These are phyloP conservation scores for Neoascochyta sp. DNA, from an alignment of 2,329 filamentous ascomycete species.

Conservation along the genomic window DNA sequence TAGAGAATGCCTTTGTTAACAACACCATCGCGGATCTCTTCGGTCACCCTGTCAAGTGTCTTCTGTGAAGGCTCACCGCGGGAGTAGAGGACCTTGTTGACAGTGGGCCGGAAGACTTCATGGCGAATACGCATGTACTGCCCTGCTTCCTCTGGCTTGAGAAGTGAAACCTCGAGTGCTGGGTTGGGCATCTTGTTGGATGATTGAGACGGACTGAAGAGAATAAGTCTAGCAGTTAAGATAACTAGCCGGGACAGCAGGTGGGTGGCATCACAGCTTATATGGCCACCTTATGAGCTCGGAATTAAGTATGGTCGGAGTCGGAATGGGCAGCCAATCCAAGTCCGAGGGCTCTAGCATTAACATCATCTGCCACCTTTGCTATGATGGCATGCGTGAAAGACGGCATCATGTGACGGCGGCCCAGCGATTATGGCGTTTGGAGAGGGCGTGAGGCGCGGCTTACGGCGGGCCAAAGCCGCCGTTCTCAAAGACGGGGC, in stretches of 20 bases:
- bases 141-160: constrained; percentile 25
- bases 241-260: too few species aligned
- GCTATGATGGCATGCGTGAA: constrained; percentile 7
- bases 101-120: constrained; percentile 26
- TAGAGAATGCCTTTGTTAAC: constrained; percentile 23
- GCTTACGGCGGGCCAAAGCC: constrained; percentile 7
- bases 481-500: constrained; percentile 3
- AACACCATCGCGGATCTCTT: constrained; percentile 21
- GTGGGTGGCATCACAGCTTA: too few species aligned
- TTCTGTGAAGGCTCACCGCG: constrained; percentile 23
- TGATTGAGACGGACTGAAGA: too few species aligned
- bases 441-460: constrained; percentile 5
- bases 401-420: constrained; percentile 7
- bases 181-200: constrained; percentile 20
- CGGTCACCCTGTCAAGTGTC: constrained; percentile 22
- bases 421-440: constrained; percentile 11
- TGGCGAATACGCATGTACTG: constrained; percentile 33
- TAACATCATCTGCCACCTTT: constrained; percentile 6
- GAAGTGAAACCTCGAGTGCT: constrained; percentile 24
- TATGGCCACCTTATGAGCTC: constrained; percentile 1
- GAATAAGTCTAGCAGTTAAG: too few species aligned
- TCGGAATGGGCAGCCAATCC: constrained; percentile 9
- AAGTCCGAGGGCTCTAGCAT: constrained; percentile 5
- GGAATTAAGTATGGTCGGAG: constrained; percentile 7
- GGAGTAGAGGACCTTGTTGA: constrained; percentile 36